Evolutionary conservation across 192 early-diverging fungal genomes (phyloP).

Genomic region (Coemansia sp.): DNA sequence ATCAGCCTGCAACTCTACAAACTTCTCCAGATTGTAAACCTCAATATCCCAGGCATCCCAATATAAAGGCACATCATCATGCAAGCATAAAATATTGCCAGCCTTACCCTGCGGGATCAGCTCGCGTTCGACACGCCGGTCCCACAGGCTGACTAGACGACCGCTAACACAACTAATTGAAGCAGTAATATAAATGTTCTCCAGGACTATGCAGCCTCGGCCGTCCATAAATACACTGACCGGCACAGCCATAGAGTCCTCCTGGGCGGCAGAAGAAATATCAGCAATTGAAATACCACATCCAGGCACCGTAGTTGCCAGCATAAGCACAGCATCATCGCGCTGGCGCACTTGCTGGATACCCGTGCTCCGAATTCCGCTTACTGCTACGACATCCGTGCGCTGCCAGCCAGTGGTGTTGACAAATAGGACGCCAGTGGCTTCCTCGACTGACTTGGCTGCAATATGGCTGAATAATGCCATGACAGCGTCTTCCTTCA

Average conservation of each 20-base stretch:
- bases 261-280: not conserved
- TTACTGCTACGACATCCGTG: conserved; percentile 68
- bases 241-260: conserved; percentile 16
- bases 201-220: conserved; percentile 56
- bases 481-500: conserved; percentile 55
- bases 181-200: conserved; percentile 73
- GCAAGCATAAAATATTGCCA: conserved; percentile 74
- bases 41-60: conserved; percentile 93
- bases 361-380: conserved; percentile 16
- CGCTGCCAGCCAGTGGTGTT: conserved; percentile 72
- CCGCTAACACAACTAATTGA: conserved; percentile 69
- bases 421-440: conserved; percentile 53
- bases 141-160: conserved; percentile 66
- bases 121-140: conserved; percentile 59
- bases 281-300: conserved; percentile 17
- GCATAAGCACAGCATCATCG: conserved; percentile 28
- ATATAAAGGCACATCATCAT: conserved; percentile 83
- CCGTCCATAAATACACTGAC: conserved; percentile 27
- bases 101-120: conserved; percentile 27
- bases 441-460: conserved; percentile 5
- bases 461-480: conserved; percentile 28
- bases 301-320: conserved; percentile 34
- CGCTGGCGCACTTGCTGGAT: conserved; percentile 34
- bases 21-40: conserved; percentile 91
- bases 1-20: conserved; percentile 58